A percentile compares a stretch with the other conserved stretches of the same genome.
These are phyloP conservation scores for Candida sp. DNA, from an alignment of 1,139 yeast genomes.

Conservation along the genomic window DNA sequence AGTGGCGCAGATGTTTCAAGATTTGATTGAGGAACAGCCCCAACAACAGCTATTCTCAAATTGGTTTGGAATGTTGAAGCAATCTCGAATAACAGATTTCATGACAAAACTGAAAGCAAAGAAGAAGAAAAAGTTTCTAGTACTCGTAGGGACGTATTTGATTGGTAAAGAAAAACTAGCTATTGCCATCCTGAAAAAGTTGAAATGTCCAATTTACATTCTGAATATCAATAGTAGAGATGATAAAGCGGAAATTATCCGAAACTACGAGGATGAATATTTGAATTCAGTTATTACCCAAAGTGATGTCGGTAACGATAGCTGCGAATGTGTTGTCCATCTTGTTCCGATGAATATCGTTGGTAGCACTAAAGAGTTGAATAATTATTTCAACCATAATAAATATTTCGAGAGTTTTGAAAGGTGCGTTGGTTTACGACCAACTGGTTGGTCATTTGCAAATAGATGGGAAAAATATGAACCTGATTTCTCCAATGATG, in stretches of 20 bases:
- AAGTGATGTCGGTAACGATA: conserved; percentile 27
- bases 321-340: conserved; percentile 57
- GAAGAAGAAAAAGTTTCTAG: conserved; percentile 42
- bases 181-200: conserved; percentile 55
- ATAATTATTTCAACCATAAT: conserved; percentile 49
- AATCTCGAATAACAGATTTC: conserved; percentile 46
- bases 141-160: conserved; percentile 85
- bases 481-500: conserved; percentile 7
- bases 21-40: conserved; percentile 25
- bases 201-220: conserved; percentile 47
- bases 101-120: background rate
- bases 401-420: conserved; percentile 45
- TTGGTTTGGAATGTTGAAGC: conserved; percentile 38
- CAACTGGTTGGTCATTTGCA: conserved; percentile 87
- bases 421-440: conserved; percentile 62
- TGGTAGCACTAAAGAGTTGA: conserved; percentile 31
- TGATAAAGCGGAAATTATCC: conserved; percentile 41
- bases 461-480: conserved; percentile 7
- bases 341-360: conserved; percentile 60
- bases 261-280: conserved; percentile 29
- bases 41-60: conserved; percentile 23
- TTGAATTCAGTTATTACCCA: conserved; percentile 27
- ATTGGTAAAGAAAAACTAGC: conserved; percentile 92
- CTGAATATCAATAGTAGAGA: conserved; percentile 51
- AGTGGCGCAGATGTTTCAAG: conserved; percentile 53